Evolutionary conservation across 2,329 filamentous ascomycete species (phyloP), one percentile per base, ranked within the genome.

Genomic region (Cordyceps cateniannulata): DNA sequence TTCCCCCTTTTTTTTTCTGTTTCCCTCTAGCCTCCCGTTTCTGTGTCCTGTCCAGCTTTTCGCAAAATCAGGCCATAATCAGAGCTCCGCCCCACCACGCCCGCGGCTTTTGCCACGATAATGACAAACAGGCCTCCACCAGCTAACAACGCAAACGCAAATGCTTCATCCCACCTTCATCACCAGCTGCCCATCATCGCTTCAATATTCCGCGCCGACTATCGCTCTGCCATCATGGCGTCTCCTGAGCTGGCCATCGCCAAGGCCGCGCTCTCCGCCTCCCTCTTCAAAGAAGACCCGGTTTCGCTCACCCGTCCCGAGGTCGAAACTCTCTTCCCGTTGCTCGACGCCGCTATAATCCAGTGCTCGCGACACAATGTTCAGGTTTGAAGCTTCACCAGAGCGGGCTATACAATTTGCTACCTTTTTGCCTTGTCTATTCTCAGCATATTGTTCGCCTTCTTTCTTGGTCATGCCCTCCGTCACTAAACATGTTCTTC

Each of bases 301-400:
- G 79, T 77, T 22, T 82, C 88, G 10, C 82, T 90, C 60, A 76
- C 85, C 53, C 86, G 87, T 71, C 83, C 86, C 68, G 83, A 88
- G 62, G 88, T 93, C 72, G 81, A 87, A 66, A 74, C 81, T 62
- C 89, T 93, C 73, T 84, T 91, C 73, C 72, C 77, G 65, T 78
- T 85, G 62, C 80, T 95, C 69, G 82, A 86, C 72, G 77, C 81
- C 71, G 82, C 83, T 68, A 76, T 90, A 70, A 76, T 81, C 75
- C 83, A 85, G 78, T 93, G 90, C 83, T 90, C 89, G 70, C 82
- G 86, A 70, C 77, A 80, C 79, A 92, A 93, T 79, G 88, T 95
- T 81, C 90, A 95, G 90, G 90, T 95, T 90, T 91, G 88, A 80
- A 71, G 74, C 66, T 68, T 70, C 48, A 55, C 24, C 32, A 29